Conservation (phyloP, 2,329 filamentous ascomycete species). For the Alternaria arbusti region DNA sequence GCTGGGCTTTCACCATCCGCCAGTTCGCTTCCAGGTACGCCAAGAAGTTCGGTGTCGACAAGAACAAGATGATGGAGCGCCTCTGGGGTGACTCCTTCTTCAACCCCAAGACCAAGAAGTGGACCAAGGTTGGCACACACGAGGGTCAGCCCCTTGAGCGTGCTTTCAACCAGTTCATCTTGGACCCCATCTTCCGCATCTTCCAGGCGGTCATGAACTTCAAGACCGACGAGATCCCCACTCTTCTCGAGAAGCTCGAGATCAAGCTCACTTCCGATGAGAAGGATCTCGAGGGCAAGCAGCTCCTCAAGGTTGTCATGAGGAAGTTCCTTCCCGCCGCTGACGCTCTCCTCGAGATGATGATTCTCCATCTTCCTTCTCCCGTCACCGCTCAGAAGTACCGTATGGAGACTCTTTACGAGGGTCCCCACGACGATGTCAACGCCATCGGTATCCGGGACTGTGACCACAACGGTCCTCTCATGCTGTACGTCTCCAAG, state of each 20-base stretch:
- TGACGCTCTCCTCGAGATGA: conserved; percentile 99
- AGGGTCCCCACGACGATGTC: conserved; percentile 93
- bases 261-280: conserved; percentile 90
- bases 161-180: conserved; percentile 99
- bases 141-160: conserved; percentile 93
- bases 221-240: conserved; percentile 90
- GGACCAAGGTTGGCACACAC: conserved; percentile 84
- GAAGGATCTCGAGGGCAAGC: conserved; percentile 94
- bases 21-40: conserved; percentile 96
- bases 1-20: conserved; percentile 99
- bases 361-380: conserved; percentile 98
- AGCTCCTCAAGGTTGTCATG: conserved; percentile 97
- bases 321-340: conserved; percentile 98
- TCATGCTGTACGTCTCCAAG: conserved; percentile 99
- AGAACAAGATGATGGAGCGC: conserved; percentile 99
- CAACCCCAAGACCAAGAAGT: conserved; percentile 99
- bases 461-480: conserved; percentile 95
- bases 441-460: conserved; percentile 96
- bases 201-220: conserved; percentile 97
- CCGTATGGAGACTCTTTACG: conserved; percentile 98
- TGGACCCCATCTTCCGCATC: conserved; percentile 99
- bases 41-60: conserved; percentile 99
- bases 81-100: conserved; percentile 99
- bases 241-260: conserved; percentile 87
- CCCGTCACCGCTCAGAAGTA: conserved; percentile 95